phyloP scores from a whole-genome alignment of 805 yeast genomes.

The Metschnikowia baotianmanensis region DNA sequence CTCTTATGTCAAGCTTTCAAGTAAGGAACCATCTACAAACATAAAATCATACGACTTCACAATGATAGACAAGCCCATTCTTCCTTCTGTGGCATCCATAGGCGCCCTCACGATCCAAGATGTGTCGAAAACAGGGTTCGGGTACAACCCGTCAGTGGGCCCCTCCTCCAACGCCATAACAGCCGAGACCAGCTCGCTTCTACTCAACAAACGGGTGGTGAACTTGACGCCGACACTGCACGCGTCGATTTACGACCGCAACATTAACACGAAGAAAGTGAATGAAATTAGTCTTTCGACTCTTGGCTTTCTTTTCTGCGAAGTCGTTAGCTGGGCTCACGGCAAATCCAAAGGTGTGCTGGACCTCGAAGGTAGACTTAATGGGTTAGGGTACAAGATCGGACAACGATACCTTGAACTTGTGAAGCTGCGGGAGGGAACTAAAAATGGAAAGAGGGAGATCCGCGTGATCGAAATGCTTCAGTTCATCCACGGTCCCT shows the following conservation, averaged over 20 bases:
- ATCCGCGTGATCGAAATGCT: conserved; percentile 61
- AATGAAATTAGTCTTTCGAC: conserved; percentile 68
- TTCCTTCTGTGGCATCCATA: conserved; percentile 19
- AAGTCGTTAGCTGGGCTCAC: conserved; percentile 65
- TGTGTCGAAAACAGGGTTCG: conserved; percentile 31
- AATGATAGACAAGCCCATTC: conserved; percentile 19
- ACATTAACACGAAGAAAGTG: conserved; percentile 56
- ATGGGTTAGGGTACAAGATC: conserved; percentile 72
- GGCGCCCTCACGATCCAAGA: conserved; percentile 21
- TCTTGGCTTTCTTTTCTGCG: conserved; percentile 66
- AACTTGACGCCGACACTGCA: conserved; percentile 34
- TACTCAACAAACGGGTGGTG: conserved; percentile 32
- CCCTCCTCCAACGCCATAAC: conserved; percentile 39
- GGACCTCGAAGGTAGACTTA: conserved; percentile 56
- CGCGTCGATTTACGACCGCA: conserved; percentile 63
- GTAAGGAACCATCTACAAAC: not conserved
- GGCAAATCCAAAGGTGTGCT: conserved; percentile 62
- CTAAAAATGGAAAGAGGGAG: conserved; percentile 61
- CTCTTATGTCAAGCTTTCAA: not conserved
- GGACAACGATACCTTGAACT: conserved; percentile 74
- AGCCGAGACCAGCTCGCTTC: conserved; percentile 35
- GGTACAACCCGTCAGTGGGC: conserved; percentile 45
- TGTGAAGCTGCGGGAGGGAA: conserved; percentile 64
- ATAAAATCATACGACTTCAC: too few relatives aligned
- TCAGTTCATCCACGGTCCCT: conserved; percentile 66